Conservation (phyloP, 1,284 basidiomycete genomes). For the Cryptococcus wingfieldii region DNA sequence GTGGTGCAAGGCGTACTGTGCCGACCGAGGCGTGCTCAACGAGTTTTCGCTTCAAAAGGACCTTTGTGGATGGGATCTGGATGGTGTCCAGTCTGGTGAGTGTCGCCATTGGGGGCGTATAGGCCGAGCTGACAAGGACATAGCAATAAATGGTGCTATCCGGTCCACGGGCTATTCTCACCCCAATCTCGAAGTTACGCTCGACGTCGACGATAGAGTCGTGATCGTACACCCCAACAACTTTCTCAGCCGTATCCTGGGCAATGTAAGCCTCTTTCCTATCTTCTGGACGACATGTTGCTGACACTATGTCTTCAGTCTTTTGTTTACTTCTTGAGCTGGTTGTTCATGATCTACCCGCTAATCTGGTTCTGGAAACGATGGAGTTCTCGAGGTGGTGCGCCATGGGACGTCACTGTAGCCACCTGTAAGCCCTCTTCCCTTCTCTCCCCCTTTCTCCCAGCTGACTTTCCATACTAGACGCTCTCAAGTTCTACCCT, state of each 20-base stretch:
- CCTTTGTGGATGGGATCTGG: conserved; percentile 66
- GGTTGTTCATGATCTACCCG: conserved; percentile 63
- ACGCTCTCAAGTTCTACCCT: conserved; percentile 39
- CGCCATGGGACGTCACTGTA: conserved; percentile 24
- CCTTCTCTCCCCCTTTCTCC: not conserved
- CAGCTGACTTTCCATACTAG: conserved; percentile 3
- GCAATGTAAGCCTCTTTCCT: conserved; percentile 46
- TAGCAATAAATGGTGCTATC: conserved; percentile 57
- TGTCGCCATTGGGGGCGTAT: not conserved
- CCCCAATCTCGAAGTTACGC: conserved; percentile 52
- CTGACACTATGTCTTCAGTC: conserved; percentile 26
- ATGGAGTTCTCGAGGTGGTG: conserved; percentile 22
- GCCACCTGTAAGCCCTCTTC: conserved; percentile 21
- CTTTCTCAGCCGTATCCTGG: conserved; percentile 58
- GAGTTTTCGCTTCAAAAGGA: conserved; percentile 64
- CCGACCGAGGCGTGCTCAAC: conserved; percentile 59
- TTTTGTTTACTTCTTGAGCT: conserved; percentile 62
- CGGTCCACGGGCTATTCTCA: conserved; percentile 56
- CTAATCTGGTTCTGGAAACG: conserved; percentile 63
- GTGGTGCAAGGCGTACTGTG: conserved; percentile 68
- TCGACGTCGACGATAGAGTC: conserved; percentile 50
- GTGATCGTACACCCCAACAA: conserved; percentile 63
- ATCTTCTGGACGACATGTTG: not conserved
- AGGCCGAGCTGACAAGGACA: not conserved
- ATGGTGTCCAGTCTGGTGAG: conserved; percentile 51